Evolutionary conservation across 2,329 filamentous ascomycete species (phyloP).

Genomic region (Phoma sp.): DNA sequence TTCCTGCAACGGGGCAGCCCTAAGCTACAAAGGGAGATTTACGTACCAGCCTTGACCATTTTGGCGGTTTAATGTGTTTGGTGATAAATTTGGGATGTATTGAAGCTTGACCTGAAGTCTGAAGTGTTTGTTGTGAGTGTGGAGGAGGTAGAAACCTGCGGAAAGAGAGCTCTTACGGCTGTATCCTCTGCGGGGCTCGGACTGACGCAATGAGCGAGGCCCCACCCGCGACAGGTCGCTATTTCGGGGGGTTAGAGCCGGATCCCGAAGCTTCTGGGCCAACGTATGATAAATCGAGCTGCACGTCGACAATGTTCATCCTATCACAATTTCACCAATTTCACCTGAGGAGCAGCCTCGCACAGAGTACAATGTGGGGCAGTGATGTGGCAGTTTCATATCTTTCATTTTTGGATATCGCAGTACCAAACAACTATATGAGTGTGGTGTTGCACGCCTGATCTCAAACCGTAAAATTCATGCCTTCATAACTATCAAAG

Average conservation of each 20-base stretch:
- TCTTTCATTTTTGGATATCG: conserved; percentile 28
- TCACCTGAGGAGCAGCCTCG: not conserved
- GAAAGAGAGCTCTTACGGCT: conserved; percentile 30
- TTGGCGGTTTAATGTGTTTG: conserved; percentile 64
- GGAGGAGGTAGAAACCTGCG: conserved; percentile 13
- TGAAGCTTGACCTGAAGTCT: conserved; percentile 23
- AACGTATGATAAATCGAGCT: conserved; percentile 39
- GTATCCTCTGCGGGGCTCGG: conserved; percentile 40
- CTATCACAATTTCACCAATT: conserved; percentile 10
- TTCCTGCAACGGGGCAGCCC: conserved; percentile 36
- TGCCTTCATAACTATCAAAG: conserved; percentile 26
- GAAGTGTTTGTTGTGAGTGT: conserved; percentile 17
- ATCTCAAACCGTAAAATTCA: conserved; percentile 30
- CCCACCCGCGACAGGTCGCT: conserved; percentile 25
- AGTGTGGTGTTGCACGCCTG: conserved; percentile 17
- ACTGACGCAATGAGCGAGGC: conserved; percentile 41
- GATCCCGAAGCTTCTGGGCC: conserved; percentile 24
- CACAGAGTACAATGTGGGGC: conserved; percentile 1
- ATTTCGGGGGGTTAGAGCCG: conserved; percentile 18
- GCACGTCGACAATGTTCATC: conserved; percentile 18
- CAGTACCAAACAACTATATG: conserved; percentile 20
- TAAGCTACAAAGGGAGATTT: conserved; percentile 18
- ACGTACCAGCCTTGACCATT: conserved; percentile 98
- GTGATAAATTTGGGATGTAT: conserved; percentile 25
- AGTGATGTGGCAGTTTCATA: conserved; percentile 11